Evolutionary conservation across 2,329 filamentous ascomycete genomes (phyloP), one percentile per base, ranked within the genome.

Genomic region (Paracoccidioides lutzii): DNA sequence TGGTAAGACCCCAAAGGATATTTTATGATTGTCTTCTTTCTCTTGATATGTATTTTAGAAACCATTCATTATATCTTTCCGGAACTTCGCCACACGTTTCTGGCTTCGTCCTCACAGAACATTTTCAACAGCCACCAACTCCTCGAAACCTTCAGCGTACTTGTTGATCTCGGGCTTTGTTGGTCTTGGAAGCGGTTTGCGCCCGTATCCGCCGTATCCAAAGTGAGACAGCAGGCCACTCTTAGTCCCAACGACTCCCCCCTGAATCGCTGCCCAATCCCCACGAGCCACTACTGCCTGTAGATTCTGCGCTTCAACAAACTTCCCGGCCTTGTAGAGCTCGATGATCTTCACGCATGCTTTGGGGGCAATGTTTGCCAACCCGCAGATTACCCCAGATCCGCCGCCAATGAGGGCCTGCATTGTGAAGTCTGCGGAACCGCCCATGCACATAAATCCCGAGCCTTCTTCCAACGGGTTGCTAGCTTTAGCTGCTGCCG

Each of bases 131-230:
- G 60, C 59, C 38, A 62, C 56, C 55, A 61, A 41, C 55, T 63
- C 60, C 49, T 97, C 97, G 63, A 97, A 80, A 73, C 98, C 93
- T 49, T 97, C 88, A 0, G 89, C 90, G 66, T 95, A 95, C 3
- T 88, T 87, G 68, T 96, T 91, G 90, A 97, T 96, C 63, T 95
- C 89, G 62, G 96, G 87, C 69, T 94, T 88, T 70, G 57, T 54
- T 35, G 57, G 56, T 22, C 59, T 53, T 22, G 59, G 59, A 52
- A 79, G 71, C 33, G 82, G 81, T 66, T 75, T 78, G 58, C 83
- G 72, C 28, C 79, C 79, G 63, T 73, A 76, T 0, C 78, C 84
- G 57, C 85, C 84, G 62, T 88, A 88, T 6, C 80, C 81, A 60
- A 78, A 80, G 66, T 81, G 82, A 33, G 76, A 73, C 66, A 82